Percentiles rank a stretch among this genome's conserved stretches.
These are phyloP conservation scores for Flaveria trinervia DNA, from an alignment of 129 eudicot species.

Conservation along the genomic window DNA sequence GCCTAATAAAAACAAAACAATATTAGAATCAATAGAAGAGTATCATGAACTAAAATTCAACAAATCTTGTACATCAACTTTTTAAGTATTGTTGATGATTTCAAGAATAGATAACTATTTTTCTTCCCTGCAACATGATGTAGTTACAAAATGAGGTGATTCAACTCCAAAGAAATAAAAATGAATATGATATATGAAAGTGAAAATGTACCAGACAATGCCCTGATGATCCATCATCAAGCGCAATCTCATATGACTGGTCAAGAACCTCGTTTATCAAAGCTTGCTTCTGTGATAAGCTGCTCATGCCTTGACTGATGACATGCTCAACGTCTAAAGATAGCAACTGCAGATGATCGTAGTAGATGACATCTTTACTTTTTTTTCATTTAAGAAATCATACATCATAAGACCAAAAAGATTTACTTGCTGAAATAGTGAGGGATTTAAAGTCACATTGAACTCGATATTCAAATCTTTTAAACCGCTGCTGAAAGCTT, in stretches of 20 bases:
- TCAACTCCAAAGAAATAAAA: conserved; percentile 10
- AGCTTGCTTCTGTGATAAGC: conserved; percentile 69
- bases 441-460: conserved; percentile 50
- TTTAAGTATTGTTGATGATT: too few species aligned
- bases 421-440: conserved; percentile 69
- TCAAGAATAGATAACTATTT: background rate
- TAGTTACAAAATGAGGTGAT: too few species aligned
- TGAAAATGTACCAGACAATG: conserved; percentile 60
- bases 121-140: background rate
- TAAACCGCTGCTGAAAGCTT: conserved; percentile 87
- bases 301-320: conserved; percentile 55
- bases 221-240: conserved; percentile 73
- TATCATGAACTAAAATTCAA: background rate
- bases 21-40: background rate
- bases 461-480: conserved; percentile 70
- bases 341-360: conserved; percentile 52
- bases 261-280: conserved; percentile 61
- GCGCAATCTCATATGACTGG: conserved; percentile 70
- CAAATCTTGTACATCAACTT: background rate
- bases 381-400: background rate
- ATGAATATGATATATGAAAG: conserved; percentile 17
- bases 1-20: conserved; percentile 43
- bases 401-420: background rate
- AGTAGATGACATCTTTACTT: background rate
- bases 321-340: conserved; percentile 65